Base-by-base conservation (phyloP, 805 yeast species). In the Candida oleophila region DNA sequence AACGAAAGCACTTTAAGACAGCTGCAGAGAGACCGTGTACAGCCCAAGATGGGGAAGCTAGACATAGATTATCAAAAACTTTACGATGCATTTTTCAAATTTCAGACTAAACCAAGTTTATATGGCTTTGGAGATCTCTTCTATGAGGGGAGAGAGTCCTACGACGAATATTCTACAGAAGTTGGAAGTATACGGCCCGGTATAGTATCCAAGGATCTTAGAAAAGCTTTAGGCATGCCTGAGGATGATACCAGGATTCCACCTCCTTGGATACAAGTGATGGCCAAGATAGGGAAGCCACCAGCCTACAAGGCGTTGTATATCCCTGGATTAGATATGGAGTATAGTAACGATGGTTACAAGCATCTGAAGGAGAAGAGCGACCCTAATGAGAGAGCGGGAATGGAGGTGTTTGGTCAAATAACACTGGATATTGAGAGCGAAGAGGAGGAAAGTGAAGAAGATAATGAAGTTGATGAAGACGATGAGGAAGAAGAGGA, bases 11-110 rank as follows among this genome's bases (percentile, higher is more conserved):
- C 82, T 1, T 60, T 89, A 54, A 83, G 86, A 59, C 94, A 87
- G 56, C 75, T 78, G 57, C 85, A 85, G 62, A 75, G 97, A 51
- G 92, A 87, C 47, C 74, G 87, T 43, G 95, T 90, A 0, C 97
- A 89, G 62, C 97, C 97, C 0, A 89, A 88, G 60, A 73, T 89
- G 82, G 95, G 95, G 1, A 74, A 82, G 44, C 63, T 92, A 19
- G 98, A 92, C 61, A 78, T 94, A 20, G 97, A 92, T 64, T 91
- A 86, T 60, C 84, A 80, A 51, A 86, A 82, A 52, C 65, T 92
- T 18, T 83, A 89, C 59, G 87, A 88, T 61, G 96, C 97, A 0
- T 91, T 92, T 58, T 91, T 89, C 75, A 85, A 84, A 59, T 69
- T 78, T 56, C 96, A 92, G 57, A 73, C 83, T 0, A 84, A 82